phyloP scores from a whole-genome alignment of 495 filamentous ascomycete genomes.

The Talaromyces wortmannii region DNA sequence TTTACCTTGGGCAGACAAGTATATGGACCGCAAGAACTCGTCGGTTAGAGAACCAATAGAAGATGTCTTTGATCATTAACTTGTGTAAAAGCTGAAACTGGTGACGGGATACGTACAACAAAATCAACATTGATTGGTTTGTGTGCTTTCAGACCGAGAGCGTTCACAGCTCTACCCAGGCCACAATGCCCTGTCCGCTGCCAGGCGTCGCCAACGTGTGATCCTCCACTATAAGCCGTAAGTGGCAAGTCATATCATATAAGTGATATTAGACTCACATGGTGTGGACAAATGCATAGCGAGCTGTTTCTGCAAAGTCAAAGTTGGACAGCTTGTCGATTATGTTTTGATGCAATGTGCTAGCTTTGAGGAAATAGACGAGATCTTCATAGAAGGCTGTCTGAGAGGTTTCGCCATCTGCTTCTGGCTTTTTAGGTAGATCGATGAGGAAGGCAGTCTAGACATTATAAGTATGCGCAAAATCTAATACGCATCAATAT shows the following conservation, averaged over 20 bases:
- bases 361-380: constrained; percentile 60
- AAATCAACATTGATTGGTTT: constrained; percentile 52
- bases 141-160: constrained; percentile 45
- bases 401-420: constrained; percentile 22
- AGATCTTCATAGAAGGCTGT: constrained; percentile 66
- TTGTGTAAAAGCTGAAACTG: constrained; percentile 3
- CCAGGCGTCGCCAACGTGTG: constrained; percentile 45
- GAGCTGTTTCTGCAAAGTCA: constrained; percentile 63
- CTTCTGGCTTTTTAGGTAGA: constrained; percentile 51
- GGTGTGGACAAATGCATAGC: constrained; percentile 74
- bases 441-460: constrained; percentile 79
- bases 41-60: constrained; percentile 71
- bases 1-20: constrained; percentile 67
- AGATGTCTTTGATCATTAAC: constrained; percentile 44
- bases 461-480: constrained; percentile 5
- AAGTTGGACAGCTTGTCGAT: constrained; percentile 56
- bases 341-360: constrained; percentile 55
- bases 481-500: neutral
- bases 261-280: constrained; percentile 34
- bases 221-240: constrained; percentile 37
- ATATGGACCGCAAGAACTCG: constrained; percentile 62
- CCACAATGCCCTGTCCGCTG: constrained; percentile 63
- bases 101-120: constrained; percentile 30
- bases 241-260: neutral
- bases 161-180: constrained; percentile 52